phyloP scores from a whole-genome alignment of 768 basidiomycete genomes.

The Trametopsis cervina region DNA sequence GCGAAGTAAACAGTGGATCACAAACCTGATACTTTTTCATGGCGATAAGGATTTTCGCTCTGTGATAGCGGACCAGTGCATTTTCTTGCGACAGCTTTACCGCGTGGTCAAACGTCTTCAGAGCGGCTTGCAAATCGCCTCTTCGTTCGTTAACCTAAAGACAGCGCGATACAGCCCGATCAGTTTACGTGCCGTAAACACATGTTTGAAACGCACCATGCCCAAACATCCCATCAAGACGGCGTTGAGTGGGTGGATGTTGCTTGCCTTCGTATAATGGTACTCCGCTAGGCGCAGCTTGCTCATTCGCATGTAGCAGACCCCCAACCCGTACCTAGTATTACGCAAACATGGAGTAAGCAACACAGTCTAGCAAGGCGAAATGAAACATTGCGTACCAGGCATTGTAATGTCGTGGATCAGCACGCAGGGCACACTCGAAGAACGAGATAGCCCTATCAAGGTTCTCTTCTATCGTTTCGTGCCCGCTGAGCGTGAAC shows the following conservation, averaged over 20 bases:
- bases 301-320: slow-evolving; percentile 91
- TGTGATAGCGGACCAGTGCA: slow-evolving; percentile 88
- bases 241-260: slow-evolving; percentile 92
- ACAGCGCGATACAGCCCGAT: slow-evolving; percentile 8
- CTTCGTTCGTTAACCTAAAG: slow-evolving; percentile 81
- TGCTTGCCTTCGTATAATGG: slow-evolving; percentile 87
- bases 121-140: slow-evolving; percentile 68
- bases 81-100: slow-evolving; percentile 77
- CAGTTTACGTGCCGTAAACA: slow-evolving; percentile 9
- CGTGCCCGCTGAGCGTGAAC: slow-evolving; percentile 94
- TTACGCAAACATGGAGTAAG: slow-evolving; percentile 9
- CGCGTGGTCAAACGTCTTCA: slow-evolving; percentile 77
- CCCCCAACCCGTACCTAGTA: slow-evolving; percentile 94
- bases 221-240: slow-evolving; percentile 96
- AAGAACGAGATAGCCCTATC: slow-evolving; percentile 91
- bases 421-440: slow-evolving; percentile 84
- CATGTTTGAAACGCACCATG: slow-evolving; percentile 59
- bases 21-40: slow-evolving; percentile 80
- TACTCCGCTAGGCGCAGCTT: slow-evolving; percentile 93
- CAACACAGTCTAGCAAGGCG: not conserved
- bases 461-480: slow-evolving; percentile 92
- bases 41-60: slow-evolving; percentile 85
- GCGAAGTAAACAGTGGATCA: slow-evolving; percentile 11
- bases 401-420: slow-evolving; percentile 94
- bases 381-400: slow-evolving; percentile 57